Base-by-base conservation (phyloP, 139 green algal genomes). In the Volvox africanus region DNA sequence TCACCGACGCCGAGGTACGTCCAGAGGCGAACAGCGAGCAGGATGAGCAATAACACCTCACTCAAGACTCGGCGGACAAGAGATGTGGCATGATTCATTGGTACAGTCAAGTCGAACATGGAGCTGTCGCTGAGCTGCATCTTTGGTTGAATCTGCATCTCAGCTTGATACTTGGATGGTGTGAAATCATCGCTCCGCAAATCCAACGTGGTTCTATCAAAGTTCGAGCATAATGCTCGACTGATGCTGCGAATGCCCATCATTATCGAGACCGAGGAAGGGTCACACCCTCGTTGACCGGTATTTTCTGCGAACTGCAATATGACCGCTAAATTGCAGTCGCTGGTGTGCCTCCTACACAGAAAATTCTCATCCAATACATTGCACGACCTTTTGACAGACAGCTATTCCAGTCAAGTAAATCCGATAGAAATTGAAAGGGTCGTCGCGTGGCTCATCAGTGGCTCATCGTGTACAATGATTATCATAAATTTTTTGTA, bases 1-100 rank as follows among this genome's bases (percentile, higher is more conserved):
- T 73, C 65, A 95, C 93, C 94, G 0, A 96, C 36, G 44, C 94
- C 94, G 0, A 96, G 89, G 85, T 96, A 95, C 0, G 61, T 69
- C 82, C 73, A 94, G 0, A 96, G 92, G 0, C 88, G 91, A 6
- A 95, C 32, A 6, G 92, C 92, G 20, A 95, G 93, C 0, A 73
- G 61, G 0, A 91, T 0, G 13, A 94, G 84, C 32, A 95, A 81
- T 19, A 86, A n/a, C 12, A 69, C 44, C 83, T 95, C 90, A 11
- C 11, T 71, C 6, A 92, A 80, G 22, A 94, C 68, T 1, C 82
- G 82, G 2, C 68, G 67, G 37, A 80, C 30, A 77, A 90, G 69
- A 3, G 61, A 32, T 17, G 77, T 61, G 32, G 77, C 87, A 75
- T 85, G 76, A 11, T 18, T 78, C 5, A 88, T n/a, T 32, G 68